phyloP scores from a whole-genome alignment of 768 basidiomycete genomes.

The Kwoniella heveanensis region DNA sequence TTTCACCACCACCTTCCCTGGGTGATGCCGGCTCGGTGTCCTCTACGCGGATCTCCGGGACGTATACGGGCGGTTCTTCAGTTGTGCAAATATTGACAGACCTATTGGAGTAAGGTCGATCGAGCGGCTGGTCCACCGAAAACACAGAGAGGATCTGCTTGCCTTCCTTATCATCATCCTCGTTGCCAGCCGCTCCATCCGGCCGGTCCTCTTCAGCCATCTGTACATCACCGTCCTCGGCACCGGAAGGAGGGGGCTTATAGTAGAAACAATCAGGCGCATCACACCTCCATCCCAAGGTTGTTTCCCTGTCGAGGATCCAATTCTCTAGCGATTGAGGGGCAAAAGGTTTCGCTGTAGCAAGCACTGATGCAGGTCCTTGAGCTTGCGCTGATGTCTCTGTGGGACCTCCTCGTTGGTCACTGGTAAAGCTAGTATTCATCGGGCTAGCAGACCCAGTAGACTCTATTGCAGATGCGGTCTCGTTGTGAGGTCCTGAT shows the following conservation, averaged over 20 bases:
- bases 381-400: neutral
- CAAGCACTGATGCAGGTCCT: no score
- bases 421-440: neutral
- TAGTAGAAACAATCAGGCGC: constrained; percentile 33
- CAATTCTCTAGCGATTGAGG: constrained; percentile 39
- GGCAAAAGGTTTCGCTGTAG: constrained; percentile 17
- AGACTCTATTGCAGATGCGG: neutral
- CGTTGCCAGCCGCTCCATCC: constrained; percentile 10
- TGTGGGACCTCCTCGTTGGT: no score
- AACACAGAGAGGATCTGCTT: neutral
- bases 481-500: neutral
- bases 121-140: neutral
- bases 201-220: neutral
- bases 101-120: neutral
- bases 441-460: neutral
- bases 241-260: constrained; percentile 17
- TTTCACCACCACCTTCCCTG: no score
- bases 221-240: neutral
- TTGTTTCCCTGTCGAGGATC: constrained; percentile 32
- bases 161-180: constrained; percentile 3
- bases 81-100: neutral
- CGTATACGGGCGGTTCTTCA: neutral
- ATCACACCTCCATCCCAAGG: constrained; percentile 48
- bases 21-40: no score
- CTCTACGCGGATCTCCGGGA: neutral